A percentile compares a stretch with the other conserved stretches of the same genome.
Conservation (phyloP, 2,329 filamentous ascomycete genomes). For the Neonectria sp. region DNA sequence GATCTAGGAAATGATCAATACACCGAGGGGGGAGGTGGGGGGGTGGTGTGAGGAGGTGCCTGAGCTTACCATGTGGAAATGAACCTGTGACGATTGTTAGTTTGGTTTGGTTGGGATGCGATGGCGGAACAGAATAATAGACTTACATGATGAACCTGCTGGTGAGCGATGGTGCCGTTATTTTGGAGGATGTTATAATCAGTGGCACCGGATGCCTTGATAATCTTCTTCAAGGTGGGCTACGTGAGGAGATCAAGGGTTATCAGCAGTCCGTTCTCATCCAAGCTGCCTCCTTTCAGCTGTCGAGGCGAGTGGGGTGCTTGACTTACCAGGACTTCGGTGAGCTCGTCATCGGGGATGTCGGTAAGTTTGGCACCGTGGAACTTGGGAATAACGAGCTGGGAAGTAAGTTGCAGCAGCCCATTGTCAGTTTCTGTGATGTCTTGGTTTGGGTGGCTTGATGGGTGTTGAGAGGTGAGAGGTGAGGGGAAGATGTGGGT, state of each 20-base stretch:
- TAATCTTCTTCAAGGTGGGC: constrained; percentile 83
- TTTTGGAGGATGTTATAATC: constrained; percentile 98
- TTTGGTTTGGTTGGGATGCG: not conserved
- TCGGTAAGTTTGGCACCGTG: constrained; percentile 94
- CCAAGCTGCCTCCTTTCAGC: not conserved
- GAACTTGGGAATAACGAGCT: constrained; percentile 97
- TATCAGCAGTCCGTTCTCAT: constrained; percentile 16
- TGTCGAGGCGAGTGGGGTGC: not conserved
- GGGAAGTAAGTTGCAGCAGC: not conserved
- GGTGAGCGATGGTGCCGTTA: constrained; percentile 92
- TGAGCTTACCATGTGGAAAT: constrained; percentile 87
- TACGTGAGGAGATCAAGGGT: constrained; percentile 26
- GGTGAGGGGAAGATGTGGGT: constrained; percentile 13
- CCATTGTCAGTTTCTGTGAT: constrained; percentile 23
- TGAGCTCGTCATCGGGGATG: constrained; percentile 90
- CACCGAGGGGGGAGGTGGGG: not conserved
- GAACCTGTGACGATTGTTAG: constrained; percentile 70
- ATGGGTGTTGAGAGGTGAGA: not conserved
- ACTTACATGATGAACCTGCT: constrained; percentile 91
- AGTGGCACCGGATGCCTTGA: constrained; percentile 78
- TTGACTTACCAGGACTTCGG: constrained; percentile 80
- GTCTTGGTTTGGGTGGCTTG: not conserved
- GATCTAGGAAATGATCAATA: constrained; percentile 70
- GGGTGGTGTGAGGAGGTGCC: not conserved
- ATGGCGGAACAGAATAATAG: not conserved